Evolutionary conservation across 352 stramenopile genomes (phyloP), one percentile per base, ranked within the genome.

Genomic region (Phytophthora macrochlamydospora): DNA sequence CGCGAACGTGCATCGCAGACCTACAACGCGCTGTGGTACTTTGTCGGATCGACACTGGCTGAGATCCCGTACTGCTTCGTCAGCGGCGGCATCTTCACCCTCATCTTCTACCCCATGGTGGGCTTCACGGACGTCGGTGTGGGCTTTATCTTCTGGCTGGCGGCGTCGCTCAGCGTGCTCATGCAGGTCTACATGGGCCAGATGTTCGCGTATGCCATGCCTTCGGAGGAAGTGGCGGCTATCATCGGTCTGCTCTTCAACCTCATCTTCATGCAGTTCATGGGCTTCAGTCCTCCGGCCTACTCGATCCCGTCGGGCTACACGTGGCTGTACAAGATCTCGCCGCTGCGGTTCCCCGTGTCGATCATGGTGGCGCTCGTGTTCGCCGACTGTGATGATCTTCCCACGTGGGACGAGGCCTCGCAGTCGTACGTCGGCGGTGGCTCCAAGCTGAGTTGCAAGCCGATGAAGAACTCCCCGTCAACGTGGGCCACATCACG

Each of bases 1-100:
- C 76, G 92, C 8, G 93, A 98, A 65, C 91, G 94, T 29, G 83
- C 89, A 9, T 80, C 88, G 29, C 67, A 93, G 66, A 98, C 96
- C 67, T 98, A 98, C 69, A 83, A 88, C 51, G 67, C 86, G 37
- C 62, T 82, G n/a, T 86, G 89, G 62, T 93, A 98, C 65, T 85
- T 83, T 33, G 48, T 97, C 2, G 81, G 83, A 7, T 86, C 81
- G 44, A 92, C 76, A 13, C 29, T 97, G n/a, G 74, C 78, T 9
- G 93, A 98, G 75, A 78, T 87, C 48, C 78, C 78, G 43, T 87
- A 65, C 49, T 65, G 58, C 38, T 65, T 65, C 38, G 2, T 18
- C 13, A 51, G 49, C 6, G n/a, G 35, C 9, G 7, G 33, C 4
- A n/a, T 65, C 5, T 65, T 65, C 24, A 65, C 58, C 6, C 31